Conservation (phyloP, 2,329 filamentous ascomycete species). For the Neopestalotiopsis sp. region DNA sequence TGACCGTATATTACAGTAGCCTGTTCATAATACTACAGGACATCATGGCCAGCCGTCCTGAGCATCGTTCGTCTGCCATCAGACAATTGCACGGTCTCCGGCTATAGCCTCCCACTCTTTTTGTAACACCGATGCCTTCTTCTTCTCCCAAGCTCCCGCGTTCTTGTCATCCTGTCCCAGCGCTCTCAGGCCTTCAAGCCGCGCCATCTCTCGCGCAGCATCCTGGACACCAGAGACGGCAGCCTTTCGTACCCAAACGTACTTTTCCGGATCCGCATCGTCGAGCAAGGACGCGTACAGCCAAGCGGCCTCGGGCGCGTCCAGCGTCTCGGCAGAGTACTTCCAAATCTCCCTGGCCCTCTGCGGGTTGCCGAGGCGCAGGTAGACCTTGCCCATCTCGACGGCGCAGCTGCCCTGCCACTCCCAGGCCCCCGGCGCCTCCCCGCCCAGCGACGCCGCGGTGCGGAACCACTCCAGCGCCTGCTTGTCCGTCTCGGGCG, state of each 20-base stretch:
- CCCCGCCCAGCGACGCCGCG: conserved; percentile 11
- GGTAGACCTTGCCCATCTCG: conserved; percentile 33
- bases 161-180: conserved; percentile 21
- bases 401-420: conserved; percentile 39
- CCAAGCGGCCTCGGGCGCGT: conserved; percentile 31
- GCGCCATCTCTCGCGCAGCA: conserved; percentile 34
- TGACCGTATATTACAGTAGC: too few species aligned
- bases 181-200: conserved; percentile 19
- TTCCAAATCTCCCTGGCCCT: conserved; percentile 29
- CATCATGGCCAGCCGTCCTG: not conserved
- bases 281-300: conserved; percentile 34
- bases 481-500: conserved; percentile 15
- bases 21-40: not conserved
- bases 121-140: conserved; percentile 25
- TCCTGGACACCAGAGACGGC: conserved; percentile 33
- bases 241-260: conserved; percentile 35
- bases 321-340: conserved; percentile 36
- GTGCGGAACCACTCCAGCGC: conserved; percentile 18
- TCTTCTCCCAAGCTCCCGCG: conserved; percentile 23
- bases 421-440: conserved; percentile 34
- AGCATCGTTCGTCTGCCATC: not conserved
- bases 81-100: conserved; percentile 18
- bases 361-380: conserved; percentile 24
- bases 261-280: conserved; percentile 27
- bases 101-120: conserved; percentile 34